Conservation (phyloP, 345 rosid species). For the Eutrema japonicum region DNA sequence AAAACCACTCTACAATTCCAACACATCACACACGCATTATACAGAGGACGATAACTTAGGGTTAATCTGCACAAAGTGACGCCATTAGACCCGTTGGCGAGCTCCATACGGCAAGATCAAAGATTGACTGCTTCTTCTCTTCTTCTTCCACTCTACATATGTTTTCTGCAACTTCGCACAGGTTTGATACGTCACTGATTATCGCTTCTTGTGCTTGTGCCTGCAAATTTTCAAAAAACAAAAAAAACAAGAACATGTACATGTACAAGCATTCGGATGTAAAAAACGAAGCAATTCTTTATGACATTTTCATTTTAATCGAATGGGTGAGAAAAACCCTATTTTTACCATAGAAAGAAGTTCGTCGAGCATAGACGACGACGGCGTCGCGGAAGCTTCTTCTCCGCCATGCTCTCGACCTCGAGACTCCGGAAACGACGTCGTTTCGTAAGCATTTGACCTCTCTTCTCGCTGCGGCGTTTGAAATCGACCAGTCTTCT, state of each 20-base stretch:
- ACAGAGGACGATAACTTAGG: not conserved
- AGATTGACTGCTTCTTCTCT: slow-evolving; percentile 50
- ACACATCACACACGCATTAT: not conserved
- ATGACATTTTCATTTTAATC: not conserved
- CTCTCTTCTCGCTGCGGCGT: slow-evolving; percentile 30
- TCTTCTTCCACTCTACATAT: slow-evolving; percentile 58
- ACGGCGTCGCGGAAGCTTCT: slow-evolving; percentile 17
- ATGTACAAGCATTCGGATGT: too few relatives aligned
- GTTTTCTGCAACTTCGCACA: slow-evolving; percentile 73
- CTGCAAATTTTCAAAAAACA: slow-evolving; percentile 44
- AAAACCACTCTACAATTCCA: slow-evolving; percentile 8
- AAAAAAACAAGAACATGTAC: not conserved
- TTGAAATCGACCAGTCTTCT: slow-evolving; percentile 45
- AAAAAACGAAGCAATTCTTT: not conserved
- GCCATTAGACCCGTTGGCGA: slow-evolving; percentile 71
- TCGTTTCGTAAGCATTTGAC: slow-evolving; percentile 33
- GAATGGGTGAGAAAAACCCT: slow-evolving; percentile 7
- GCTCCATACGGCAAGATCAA: slow-evolving; percentile 75
- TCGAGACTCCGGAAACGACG: slow-evolving; percentile 19
- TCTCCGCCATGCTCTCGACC: slow-evolving; percentile 20
- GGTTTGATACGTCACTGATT: slow-evolving; percentile 53
- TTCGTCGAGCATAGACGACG: slow-evolving; percentile 50
- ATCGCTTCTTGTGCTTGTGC: slow-evolving; percentile 66
- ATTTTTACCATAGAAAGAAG: slow-evolving; percentile 70
- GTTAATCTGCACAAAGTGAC: slow-evolving; percentile 57